A percentile compares a stretch with the other conserved stretches of the same genome.
phyloP scores from a whole-genome alignment of 208 protist species.

The Acanthamoeba castellanii region DNA sequence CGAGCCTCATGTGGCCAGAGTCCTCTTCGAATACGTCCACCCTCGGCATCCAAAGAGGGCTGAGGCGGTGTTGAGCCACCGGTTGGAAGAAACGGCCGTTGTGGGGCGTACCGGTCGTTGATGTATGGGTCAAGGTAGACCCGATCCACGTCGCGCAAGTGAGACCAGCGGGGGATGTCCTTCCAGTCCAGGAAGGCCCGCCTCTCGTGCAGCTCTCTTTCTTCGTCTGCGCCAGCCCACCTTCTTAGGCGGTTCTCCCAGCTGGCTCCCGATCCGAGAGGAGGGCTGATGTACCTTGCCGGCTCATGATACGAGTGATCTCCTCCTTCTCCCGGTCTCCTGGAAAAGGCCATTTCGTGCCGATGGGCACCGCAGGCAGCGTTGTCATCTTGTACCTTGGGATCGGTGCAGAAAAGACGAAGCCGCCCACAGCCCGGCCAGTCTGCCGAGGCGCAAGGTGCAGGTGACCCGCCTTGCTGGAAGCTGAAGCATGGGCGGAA shows the following conservation, averaged over 20 bases:
- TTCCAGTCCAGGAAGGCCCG: not conserved
- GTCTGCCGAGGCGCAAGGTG: too few species aligned
- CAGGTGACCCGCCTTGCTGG: too few species aligned
- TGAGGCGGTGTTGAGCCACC: too few species aligned
- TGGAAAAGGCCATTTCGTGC: not conserved
- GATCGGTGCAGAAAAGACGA: too few species aligned
- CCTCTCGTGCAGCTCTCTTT: not conserved
- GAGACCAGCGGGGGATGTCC: slow-evolving; percentile 38
- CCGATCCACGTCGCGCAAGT: not conserved
- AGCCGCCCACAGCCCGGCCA: too few species aligned
- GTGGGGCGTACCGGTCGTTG: not conserved
- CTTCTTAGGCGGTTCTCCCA: not conserved
- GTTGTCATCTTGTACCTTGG: too few species aligned
- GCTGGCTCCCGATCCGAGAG: too few species aligned
- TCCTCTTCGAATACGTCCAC: slow-evolving; percentile 46
- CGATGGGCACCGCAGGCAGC: not conserved
- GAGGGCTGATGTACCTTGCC: not conserved
- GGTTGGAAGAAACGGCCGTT: too few species aligned
- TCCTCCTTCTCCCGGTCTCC: not conserved
- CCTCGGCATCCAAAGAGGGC: not conserved
- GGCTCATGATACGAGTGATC: not conserved
- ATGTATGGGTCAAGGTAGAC: not conserved
- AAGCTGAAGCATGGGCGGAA: too few species aligned
- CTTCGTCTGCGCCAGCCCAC: not conserved
- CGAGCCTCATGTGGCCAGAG: not conserved